Evolutionary conservation across 352 stramenopile species (phyloP).

Genomic region (Globisporangium megalacanthum): DNA sequence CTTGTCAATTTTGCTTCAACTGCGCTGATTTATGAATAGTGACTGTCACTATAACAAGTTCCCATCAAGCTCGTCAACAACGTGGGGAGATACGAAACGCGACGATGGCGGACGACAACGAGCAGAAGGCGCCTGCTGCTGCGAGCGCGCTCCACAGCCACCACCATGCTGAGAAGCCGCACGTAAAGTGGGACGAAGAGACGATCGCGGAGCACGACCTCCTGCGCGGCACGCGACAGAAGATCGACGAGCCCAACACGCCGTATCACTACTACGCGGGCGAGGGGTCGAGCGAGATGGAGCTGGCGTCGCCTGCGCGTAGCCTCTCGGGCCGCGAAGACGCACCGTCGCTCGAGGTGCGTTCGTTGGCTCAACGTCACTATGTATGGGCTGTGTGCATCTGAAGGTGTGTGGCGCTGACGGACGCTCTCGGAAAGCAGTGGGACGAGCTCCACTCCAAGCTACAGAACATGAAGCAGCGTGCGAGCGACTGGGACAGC

Average conservation of each 20-base stretch:
- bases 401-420: not conserved
- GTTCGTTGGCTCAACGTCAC: too few relatives aligned
- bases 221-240: conserved; percentile 88
- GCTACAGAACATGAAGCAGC: conserved; percentile 46
- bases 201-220: conserved; percentile 90
- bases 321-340: conserved; percentile 45
- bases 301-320: conserved; percentile 34
- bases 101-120: not conserved
- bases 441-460: conserved; percentile 70
- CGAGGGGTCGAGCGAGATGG: conserved; percentile 16
- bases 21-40: too few relatives aligned
- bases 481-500: conserved; percentile 48
- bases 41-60: too few relatives aligned
- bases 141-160: not conserved
- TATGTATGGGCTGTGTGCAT: too few relatives aligned
- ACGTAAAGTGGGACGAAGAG: conserved; percentile 89
- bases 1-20: too few relatives aligned
- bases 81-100: too few relatives aligned
- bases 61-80: too few relatives aligned
- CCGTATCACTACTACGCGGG: conserved; percentile 80
- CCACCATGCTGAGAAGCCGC: conserved; percentile 8
- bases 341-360: conserved; percentile 37
- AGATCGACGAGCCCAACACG: conserved; percentile 93
- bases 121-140: not conserved
- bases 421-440: conserved; percentile 21